These are phyloP conservation scores for Castanopsis chinensis DNA, from an alignment of 306 rosid genomes.

Conservation along the genomic window DNA sequence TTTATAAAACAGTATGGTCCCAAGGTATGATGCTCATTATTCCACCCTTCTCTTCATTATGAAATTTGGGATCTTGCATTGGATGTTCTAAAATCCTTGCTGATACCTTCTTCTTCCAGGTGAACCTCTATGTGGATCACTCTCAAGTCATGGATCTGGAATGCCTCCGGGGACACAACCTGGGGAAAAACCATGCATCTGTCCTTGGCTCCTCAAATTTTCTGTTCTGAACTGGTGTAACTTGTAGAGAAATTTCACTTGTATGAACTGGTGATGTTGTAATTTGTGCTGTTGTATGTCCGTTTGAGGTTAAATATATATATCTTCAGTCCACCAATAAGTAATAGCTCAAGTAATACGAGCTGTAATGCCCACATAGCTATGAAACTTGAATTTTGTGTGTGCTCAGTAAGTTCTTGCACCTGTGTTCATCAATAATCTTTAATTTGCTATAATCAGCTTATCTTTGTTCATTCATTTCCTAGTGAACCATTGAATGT, in stretches of 20 bases:
- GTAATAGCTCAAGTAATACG: not conserved
- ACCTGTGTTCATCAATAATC: not conserved
- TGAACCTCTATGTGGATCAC: conserved; percentile 90
- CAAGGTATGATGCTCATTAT: conserved; percentile 43
- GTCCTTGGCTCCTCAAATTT: conserved; percentile 64
- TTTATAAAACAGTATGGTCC: conserved; percentile 84
- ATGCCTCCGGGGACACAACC: conserved; percentile 82
- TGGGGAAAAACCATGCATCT: conserved; percentile 71
- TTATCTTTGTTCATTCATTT: not conserved
- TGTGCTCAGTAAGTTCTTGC: not conserved
- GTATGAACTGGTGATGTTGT: not conserved
- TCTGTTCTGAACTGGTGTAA: conserved; percentile 34
- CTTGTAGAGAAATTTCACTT: not conserved
- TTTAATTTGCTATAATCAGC: not conserved
- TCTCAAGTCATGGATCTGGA: conserved; percentile 83
- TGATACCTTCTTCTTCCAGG: conserved; percentile 42
- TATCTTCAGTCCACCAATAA: not conserved
- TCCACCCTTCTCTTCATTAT: not conserved
- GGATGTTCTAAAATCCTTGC: not conserved
- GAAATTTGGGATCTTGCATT: not conserved
- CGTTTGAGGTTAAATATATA: not conserved
- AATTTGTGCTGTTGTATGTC: conserved; percentile 4
- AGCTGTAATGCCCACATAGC: not conserved
- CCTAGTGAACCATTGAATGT: not conserved
- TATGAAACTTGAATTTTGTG: not conserved